Evolutionary conservation across 2,329 filamentous ascomycete genomes (phyloP).

Genomic region (Stagonosporopsis chrysanthemi): DNA sequence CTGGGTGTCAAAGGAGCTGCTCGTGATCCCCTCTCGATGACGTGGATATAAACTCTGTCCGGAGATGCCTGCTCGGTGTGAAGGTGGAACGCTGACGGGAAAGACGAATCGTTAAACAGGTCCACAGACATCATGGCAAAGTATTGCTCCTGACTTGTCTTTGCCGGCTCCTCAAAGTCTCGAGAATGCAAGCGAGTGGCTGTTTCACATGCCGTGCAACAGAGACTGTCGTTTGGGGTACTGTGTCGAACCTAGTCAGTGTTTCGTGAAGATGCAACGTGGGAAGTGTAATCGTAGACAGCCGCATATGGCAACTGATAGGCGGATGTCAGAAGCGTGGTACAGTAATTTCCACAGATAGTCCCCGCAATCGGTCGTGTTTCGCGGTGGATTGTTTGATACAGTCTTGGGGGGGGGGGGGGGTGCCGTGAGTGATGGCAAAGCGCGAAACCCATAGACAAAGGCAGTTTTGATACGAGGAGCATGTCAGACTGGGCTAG

Average conservation of each 20-base stretch:
- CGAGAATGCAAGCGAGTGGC: not conserved
- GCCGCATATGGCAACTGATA: constrained; percentile 1
- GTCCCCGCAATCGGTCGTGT: not conserved
- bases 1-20: no score
- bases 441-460: not conserved
- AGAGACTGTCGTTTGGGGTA: not conserved
- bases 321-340: not conserved
- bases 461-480: not conserved
- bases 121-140: not conserved
- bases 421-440: not conserved
- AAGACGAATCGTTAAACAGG: not conserved
- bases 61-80: no score
- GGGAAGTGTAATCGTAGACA: not conserved
- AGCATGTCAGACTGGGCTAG: not conserved
- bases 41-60: no score
- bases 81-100: not conserved
- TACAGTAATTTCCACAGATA: not conserved
- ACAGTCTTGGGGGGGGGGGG: not conserved
- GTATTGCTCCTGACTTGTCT: no score
- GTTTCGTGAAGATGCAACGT: not conserved
- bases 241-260: not conserved
- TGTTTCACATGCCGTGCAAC: not conserved
- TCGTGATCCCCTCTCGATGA: no score
- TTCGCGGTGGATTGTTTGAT: not conserved
- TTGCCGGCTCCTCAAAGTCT: not conserved